Percentiles rank a stretch among this genome's conserved stretches.
Conservation (phyloP, 208 protist genomes). For the Trypanosoma platydactyli region DNA sequence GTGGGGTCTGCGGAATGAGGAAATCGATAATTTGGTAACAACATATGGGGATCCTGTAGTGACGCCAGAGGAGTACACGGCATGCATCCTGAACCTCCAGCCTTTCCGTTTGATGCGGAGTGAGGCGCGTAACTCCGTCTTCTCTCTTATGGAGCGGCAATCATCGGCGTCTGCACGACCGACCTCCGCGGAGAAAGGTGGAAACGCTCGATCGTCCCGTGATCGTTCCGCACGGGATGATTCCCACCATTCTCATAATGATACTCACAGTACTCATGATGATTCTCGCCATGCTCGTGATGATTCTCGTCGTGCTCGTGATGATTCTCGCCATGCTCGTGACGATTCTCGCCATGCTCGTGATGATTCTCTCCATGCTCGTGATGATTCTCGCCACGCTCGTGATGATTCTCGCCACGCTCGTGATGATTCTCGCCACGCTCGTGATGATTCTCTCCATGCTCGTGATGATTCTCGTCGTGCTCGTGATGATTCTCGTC, state of each 20-base stretch:
- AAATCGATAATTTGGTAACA: conserved; percentile 65
- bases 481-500: neutral
- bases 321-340: conserved; percentile 3
- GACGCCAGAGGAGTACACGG: conserved; percentile 75
- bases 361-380: conserved; percentile 10
- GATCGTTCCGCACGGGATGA: conserved; percentile 6
- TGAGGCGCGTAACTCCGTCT: conserved; percentile 46
- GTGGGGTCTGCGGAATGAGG: conserved; percentile 65
- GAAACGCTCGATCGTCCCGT: neutral
- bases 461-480: conserved; percentile 10
- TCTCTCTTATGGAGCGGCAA: conserved; percentile 12
- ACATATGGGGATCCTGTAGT: conserved; percentile 76
- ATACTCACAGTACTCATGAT: neutral
- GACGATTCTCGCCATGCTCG: neutral
- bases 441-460: neutral
- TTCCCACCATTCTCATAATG: conserved; percentile 1
- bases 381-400: conserved; percentile 19
- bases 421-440: conserved; percentile 1
- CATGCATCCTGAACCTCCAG: conserved; percentile 71
- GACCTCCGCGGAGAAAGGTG: neutral
- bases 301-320: conserved; percentile 13
- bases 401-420: conserved; percentile 6
- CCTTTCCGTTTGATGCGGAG: conserved; percentile 62
- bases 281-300: neutral
- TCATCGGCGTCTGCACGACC: conserved; percentile 3